Conservation (phyloP, 495 filamentous ascomycete species). For the Hypomontagnella monticulosa region DNA sequence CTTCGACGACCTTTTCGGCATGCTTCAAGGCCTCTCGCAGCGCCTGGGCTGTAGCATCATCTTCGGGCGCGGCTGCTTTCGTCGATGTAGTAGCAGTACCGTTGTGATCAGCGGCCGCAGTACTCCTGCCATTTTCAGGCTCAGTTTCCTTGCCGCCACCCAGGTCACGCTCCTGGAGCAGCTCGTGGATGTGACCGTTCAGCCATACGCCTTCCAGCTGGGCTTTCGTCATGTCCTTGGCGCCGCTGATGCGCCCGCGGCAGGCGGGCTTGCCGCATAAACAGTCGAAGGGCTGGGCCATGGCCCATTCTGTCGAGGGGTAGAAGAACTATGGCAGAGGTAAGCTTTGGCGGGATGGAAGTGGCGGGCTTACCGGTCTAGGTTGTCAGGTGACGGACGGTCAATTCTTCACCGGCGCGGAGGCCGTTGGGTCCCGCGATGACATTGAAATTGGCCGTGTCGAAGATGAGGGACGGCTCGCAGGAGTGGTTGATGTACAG, state of each 20-base stretch:
- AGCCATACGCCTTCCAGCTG: slow-evolving; percentile 61
- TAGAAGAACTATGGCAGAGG: slow-evolving; percentile 69
- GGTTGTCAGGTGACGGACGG: slow-evolving; percentile 49
- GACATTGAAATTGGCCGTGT: slow-evolving; percentile 70
- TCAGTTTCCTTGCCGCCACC: slow-evolving; percentile 19
- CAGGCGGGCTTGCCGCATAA: slow-evolving; percentile 64
- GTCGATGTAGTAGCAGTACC: slow-evolving; percentile 5
- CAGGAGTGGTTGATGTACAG: slow-evolving; percentile 82
- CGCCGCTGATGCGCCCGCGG: slow-evolving; percentile 63
- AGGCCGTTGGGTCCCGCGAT: slow-evolving; percentile 68
- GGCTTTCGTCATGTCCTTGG: slow-evolving; percentile 58
- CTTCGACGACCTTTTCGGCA: slow-evolving; percentile 53
- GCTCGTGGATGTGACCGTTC: slow-evolving; percentile 63
- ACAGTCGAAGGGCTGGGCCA: slow-evolving; percentile 78
- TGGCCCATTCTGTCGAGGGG: slow-evolving; percentile 78
- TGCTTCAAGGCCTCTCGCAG: slow-evolving; percentile 48
- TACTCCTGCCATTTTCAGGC: slow-evolving; percentile 31
- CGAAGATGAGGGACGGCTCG: slow-evolving; percentile 73
- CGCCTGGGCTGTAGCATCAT: slow-evolving; percentile 45
- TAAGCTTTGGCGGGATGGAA: slow-evolving; percentile 30
- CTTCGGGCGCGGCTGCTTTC: slow-evolving; percentile 16
- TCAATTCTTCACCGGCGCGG: slow-evolving; percentile 69
- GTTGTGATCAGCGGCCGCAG: not conserved
- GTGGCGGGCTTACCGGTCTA: slow-evolving; percentile 22
- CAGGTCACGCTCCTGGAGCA: slow-evolving; percentile 53